Conservation (phyloP, 345 rosid genomes). For the Eutrema yunnanense region DNA sequence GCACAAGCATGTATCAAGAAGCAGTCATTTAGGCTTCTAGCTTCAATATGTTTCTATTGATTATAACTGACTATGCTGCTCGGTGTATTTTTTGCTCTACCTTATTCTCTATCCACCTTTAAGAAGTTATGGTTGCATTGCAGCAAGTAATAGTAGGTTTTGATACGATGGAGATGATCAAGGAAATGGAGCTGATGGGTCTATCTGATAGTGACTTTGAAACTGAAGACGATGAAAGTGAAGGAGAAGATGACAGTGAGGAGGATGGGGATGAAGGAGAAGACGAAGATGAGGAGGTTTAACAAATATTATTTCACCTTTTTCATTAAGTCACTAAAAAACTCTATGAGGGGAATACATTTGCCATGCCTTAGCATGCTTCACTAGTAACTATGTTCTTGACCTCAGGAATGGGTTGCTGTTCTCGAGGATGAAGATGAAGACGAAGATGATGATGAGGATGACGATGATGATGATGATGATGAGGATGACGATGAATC, state of each 20-base stretch:
- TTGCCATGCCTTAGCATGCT: slow-evolving; percentile 4
- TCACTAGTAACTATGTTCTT: slow-evolving; percentile 9
- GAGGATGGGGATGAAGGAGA: slow-evolving; percentile 37
- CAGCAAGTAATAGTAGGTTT: slow-evolving; percentile 92
- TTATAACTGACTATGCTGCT: not conserved
- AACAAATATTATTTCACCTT: not conserved
- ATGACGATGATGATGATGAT: slow-evolving; percentile 47
- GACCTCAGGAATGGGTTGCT: slow-evolving; percentile 63
- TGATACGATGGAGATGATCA: slow-evolving; percentile 70
- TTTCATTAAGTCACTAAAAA: not conserved
- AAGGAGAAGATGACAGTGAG: slow-evolving; percentile 48
- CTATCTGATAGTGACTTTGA: slow-evolving; percentile 68
- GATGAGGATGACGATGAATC: slow-evolving; percentile 49
- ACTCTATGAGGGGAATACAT: not conserved
- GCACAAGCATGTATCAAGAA: not conserved
- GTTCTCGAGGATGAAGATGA: slow-evolving; percentile 62
- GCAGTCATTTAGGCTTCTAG: not conserved
- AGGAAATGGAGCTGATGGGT: slow-evolving; percentile 66
- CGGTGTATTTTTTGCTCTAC: not conserved
- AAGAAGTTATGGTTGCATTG: slow-evolving; percentile 26
- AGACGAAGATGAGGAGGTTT: slow-evolving; percentile 53
- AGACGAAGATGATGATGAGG: slow-evolving; percentile 45
- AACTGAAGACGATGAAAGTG: slow-evolving; percentile 56
- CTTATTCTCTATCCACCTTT: not conserved
- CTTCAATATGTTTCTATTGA: not conserved